Evolutionary conservation across 495 filamentous ascomycete species (phyloP).

Genomic region (Poronia punctata): DNA sequence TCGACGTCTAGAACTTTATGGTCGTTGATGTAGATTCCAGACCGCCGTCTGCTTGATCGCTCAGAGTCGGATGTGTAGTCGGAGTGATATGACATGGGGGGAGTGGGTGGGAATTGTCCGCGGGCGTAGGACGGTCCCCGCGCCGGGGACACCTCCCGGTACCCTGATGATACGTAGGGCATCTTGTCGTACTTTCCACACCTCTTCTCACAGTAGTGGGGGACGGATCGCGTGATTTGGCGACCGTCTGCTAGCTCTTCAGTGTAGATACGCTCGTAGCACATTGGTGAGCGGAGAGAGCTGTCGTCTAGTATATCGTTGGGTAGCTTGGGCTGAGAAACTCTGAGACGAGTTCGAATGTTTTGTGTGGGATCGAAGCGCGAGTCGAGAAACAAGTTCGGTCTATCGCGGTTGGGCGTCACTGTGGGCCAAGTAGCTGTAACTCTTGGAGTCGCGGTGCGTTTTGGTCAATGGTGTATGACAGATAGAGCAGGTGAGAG

Average conservation of each 20-base stretch:
- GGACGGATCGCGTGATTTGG: conserved; percentile 1
- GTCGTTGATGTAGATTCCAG: conserved; percentile 28
- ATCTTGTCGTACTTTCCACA: conserved; percentile 14
- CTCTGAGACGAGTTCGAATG: conserved; percentile 11
- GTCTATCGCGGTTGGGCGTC: conserved; percentile 13
- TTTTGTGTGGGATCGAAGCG: conserved; percentile 4
- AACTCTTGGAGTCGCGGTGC: conserved; percentile 13
- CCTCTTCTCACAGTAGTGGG: conserved; percentile 10
- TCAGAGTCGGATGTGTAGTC: conserved; percentile 31
- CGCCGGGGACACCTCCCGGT: conserved; percentile 18
- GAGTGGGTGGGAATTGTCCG: conserved; percentile 26
- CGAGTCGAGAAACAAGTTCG: conserved; percentile 9
- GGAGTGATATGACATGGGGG: conserved; percentile 34
- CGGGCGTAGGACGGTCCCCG: conserved; percentile 17
- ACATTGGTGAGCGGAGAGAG: conserved; percentile 33
- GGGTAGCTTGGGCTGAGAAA: conserved; percentile 21
- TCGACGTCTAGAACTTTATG: conserved; percentile 20
- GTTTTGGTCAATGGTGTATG: background rate
- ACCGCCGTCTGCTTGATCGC: conserved; percentile 22
- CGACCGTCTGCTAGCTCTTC: conserved; percentile 21
- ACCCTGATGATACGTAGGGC: conserved; percentile 5
- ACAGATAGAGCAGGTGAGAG: conserved; percentile 25
- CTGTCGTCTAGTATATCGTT: conserved; percentile 18
- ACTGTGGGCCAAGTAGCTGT: conserved; percentile 24
- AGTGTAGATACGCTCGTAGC: conserved; percentile 30